Evolutionary conservation across 805 yeast species (phyloP).

Genomic region (Ogataea trehaloabstinens): DNA sequence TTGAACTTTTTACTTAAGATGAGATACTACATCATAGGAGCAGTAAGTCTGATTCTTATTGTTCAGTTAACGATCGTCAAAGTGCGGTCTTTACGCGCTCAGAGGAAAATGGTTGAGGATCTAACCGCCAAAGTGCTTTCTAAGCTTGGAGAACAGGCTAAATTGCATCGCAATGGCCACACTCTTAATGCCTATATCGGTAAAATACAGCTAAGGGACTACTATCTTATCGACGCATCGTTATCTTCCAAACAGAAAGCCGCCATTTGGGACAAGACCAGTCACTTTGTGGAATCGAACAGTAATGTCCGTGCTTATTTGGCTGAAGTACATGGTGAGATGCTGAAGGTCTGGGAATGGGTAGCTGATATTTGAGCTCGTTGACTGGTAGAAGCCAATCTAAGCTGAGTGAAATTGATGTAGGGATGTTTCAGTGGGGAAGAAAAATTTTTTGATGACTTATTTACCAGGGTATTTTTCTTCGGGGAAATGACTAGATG

Average conservation of each 20-base stretch:
- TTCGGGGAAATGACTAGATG: constrained; percentile 4
- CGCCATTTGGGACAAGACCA: constrained; percentile 58
- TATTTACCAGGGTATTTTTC: no score
- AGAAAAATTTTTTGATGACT: constrained; percentile 1
- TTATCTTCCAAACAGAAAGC: constrained; percentile 38
- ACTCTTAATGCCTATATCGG: constrained; percentile 53
- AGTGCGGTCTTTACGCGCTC: constrained; percentile 24
- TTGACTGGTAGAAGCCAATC: background rate
- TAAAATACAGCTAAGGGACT: constrained; percentile 70
- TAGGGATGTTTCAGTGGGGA: constrained; percentile 6
- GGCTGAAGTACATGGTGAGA: constrained; percentile 81
- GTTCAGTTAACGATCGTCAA: constrained; percentile 5
- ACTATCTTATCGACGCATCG: constrained; percentile 43
- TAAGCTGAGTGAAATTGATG: constrained; percentile 3
- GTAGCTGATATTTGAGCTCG: constrained; percentile 39
- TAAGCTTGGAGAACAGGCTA: constrained; percentile 49
- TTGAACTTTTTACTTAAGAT: constrained; percentile 20
- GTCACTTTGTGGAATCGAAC: constrained; percentile 57
- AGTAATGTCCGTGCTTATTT: constrained; percentile 61
- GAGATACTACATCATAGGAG: constrained; percentile 21
- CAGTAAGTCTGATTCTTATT: constrained; percentile 4
- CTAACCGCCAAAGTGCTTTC: constrained; percentile 47
- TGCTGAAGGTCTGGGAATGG: constrained; percentile 90
- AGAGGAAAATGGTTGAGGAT: constrained; percentile 42
- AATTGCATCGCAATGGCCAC: constrained; percentile 31